Conservation (phyloP, 164 flowering plant species). For the Berberis thunbergii region DNA sequence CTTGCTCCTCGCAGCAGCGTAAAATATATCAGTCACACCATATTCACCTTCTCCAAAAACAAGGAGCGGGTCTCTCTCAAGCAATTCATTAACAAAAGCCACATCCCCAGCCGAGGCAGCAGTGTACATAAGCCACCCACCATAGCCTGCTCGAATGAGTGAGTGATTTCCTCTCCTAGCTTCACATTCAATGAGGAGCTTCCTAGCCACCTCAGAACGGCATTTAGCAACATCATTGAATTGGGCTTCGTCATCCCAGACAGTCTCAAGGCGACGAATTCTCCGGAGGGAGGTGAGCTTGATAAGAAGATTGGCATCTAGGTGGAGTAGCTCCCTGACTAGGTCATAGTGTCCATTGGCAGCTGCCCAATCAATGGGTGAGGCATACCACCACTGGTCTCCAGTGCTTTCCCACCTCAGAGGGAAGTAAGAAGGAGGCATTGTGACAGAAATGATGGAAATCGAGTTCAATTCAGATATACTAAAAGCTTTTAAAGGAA, state of each 20-base stretch:
- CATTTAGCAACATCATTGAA: constrained; percentile 48
- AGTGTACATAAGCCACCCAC: constrained; percentile 94
- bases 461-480: background rate
- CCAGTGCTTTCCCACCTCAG: constrained; percentile 95
- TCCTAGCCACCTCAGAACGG: constrained; percentile 53
- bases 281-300: constrained; percentile 84
- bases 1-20: constrained; percentile 83
- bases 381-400: constrained; percentile 96
- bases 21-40: constrained; percentile 79
- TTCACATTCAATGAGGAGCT: constrained; percentile 52
- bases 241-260: constrained; percentile 78
- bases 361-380: constrained; percentile 85
- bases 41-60: constrained; percentile 94
- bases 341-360: constrained; percentile 79
- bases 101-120: constrained; percentile 93
- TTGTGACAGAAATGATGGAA: constrained; percentile 4
- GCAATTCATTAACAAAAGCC: constrained; percentile 47
- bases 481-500: background rate
- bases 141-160: constrained; percentile 72
- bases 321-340: constrained; percentile 67
- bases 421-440: constrained; percentile 64
- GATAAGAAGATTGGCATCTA: constrained; percentile 78
- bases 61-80: constrained; percentile 51
- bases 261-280: constrained; percentile 82
- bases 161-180: constrained; percentile 31